Conservation (phyloP, 176 grass and related monocot genomes). For the Metroxylon sagu region DNA sequence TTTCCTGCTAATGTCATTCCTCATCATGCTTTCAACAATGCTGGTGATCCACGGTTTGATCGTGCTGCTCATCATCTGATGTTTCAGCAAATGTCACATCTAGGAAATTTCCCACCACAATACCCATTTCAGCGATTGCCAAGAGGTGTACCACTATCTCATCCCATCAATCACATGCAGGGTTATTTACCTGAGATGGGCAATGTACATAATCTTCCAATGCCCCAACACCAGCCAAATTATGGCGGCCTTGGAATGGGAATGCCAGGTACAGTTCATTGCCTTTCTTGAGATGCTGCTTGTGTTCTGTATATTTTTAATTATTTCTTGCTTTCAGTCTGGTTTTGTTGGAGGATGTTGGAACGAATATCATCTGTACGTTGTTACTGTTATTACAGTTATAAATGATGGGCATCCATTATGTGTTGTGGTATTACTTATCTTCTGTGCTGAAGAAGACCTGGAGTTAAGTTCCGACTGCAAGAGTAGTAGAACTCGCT, state of each 20-base stretch:
- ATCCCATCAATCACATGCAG: slow-evolving; percentile 46
- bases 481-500: no score
- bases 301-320: slow-evolving; percentile 7
- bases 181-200: slow-evolving; percentile 61
- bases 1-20: slow-evolving; percentile 49
- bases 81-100: slow-evolving; percentile 51
- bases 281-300: neutral
- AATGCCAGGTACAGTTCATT: slow-evolving; percentile 52
- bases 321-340: neutral
- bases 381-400: no score
- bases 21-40: slow-evolving; percentile 35
- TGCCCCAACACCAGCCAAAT: slow-evolving; percentile 61
- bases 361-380: no score
- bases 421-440: no score
- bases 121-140: slow-evolving; percentile 37
- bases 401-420: no score
- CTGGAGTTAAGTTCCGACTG: no score
- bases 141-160: slow-evolving; percentile 62
- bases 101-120: slow-evolving; percentile 44
- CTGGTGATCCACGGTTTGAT: slow-evolving; percentile 44
- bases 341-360: neutral
- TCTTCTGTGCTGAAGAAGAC: no score
- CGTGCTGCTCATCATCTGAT: slow-evolving; percentile 54
- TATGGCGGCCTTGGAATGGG: slow-evolving; percentile 60
- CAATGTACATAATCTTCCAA: slow-evolving; percentile 64